Evolutionary conservation across 2,329 filamentous ascomycete genomes (phyloP).

Genomic region (Fusarium sambucinum): DNA sequence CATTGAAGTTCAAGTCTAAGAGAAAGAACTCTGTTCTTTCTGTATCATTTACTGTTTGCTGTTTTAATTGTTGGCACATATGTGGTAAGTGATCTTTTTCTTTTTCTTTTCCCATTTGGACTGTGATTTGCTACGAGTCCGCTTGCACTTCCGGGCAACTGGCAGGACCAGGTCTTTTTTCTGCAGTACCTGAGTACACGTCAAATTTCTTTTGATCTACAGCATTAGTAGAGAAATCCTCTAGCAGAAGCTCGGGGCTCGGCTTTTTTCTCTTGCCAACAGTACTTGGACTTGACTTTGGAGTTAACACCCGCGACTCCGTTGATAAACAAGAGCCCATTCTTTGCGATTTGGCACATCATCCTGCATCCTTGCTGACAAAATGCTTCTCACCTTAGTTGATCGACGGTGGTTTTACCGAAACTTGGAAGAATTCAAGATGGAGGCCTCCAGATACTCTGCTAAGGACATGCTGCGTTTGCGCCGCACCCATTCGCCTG

Average conservation of each 20-base stretch:
- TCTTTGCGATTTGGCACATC: background rate
- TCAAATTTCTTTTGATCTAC: background rate
- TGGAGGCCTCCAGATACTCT: conserved; percentile 60
- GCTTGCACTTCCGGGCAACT: conserved; percentile 10
- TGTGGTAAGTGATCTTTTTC: conserved; percentile 48
- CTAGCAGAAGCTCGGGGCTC: background rate
- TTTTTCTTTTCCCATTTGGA: conserved; percentile 4
- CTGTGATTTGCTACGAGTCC: background rate
- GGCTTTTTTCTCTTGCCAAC: background rate
- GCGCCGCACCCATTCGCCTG: conserved; percentile 44
- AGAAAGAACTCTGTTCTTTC: conserved; percentile 53
- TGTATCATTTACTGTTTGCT: conserved; percentile 50
- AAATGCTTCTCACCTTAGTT: conserved; percentile 48
- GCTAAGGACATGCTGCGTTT: conserved; percentile 59
- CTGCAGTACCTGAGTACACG: too few relatives aligned
- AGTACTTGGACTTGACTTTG: background rate
- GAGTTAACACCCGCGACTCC: background rate
- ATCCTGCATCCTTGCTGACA: conserved; percentile 49
- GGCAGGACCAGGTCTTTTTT: background rate
- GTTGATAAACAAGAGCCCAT: background rate
- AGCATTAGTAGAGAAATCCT: background rate
- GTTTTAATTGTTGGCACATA: conserved; percentile 49
- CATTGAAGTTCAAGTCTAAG: conserved; percentile 40
- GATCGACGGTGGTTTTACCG: conserved; percentile 52
- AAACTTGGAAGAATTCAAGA: conserved; percentile 53